These are phyloP conservation scores for Aspergillus piperis DNA, from an alignment of 2,329 filamentous ascomycete genomes.

Conservation along the genomic window DNA sequence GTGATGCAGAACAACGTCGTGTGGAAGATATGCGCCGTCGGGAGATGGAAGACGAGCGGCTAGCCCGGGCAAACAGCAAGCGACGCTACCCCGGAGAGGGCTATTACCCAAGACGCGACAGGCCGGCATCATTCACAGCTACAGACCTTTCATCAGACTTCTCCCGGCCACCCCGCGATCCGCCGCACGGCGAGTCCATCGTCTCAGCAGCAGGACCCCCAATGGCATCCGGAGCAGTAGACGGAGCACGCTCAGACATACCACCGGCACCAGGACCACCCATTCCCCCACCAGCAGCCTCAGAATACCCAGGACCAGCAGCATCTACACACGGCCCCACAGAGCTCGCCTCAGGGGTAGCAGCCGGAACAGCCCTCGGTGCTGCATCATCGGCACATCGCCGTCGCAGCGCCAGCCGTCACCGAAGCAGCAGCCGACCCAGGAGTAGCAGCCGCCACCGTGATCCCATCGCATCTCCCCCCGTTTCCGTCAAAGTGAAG, in stretches of 20 bases:
- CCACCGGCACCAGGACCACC: conserved; percentile 41
- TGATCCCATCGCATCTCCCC: conserved; percentile 56
- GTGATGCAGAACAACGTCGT: conserved; percentile 60
- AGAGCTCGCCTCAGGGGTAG: conserved; percentile 34
- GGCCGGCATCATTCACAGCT: conserved; percentile 36
- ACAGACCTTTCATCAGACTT: conserved; percentile 42
- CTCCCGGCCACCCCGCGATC: conserved; percentile 31
- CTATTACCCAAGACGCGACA: conserved; percentile 34
- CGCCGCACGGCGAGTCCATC: conserved; percentile 37
- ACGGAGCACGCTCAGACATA: conserved; percentile 34
- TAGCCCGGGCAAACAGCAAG: conserved; percentile 56
- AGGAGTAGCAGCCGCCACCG: conserved; percentile 34
- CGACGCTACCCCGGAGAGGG: conserved; percentile 73
- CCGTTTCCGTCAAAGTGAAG: conserved; percentile 65
- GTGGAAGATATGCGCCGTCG: conserved; percentile 57
- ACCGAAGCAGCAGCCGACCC: conserved; percentile 32
- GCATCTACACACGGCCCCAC: conserved; percentile 24
- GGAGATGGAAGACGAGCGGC: conserved; percentile 55
- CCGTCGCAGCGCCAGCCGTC: conserved; percentile 33
- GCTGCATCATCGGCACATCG: conserved; percentile 32
- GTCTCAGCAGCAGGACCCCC: conserved; percentile 31
- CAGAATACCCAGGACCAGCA: conserved; percentile 30
- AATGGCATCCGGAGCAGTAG: conserved; percentile 32
- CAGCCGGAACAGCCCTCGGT: conserved; percentile 36
- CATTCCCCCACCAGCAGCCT: conserved; percentile 40